These are phyloP conservation scores for Xylaria sp. DNA, from an alignment of 2,329 filamentous ascomycete species.

Conservation along the genomic window DNA sequence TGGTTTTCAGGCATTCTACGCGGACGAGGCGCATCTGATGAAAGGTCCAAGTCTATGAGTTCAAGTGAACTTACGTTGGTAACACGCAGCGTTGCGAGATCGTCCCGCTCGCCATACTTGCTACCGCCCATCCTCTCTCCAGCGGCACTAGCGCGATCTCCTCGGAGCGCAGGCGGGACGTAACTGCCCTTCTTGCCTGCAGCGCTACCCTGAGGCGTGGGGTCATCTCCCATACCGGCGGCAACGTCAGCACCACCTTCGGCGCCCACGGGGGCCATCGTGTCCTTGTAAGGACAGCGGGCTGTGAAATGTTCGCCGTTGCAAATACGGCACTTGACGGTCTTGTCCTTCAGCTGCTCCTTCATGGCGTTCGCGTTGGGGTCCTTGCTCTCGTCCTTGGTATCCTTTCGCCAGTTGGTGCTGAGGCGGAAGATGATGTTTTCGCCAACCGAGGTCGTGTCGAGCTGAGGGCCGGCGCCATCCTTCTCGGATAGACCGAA, in stretches of 20 bases:
- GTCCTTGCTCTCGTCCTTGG: conserved; percentile 79
- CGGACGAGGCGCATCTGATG: neutral
- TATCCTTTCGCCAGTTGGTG: conserved; percentile 91
- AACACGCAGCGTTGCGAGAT: conserved; percentile 93
- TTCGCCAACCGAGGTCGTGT: conserved; percentile 93
- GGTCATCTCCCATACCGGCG: conserved; percentile 60
- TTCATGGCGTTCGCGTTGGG: conserved; percentile 76
- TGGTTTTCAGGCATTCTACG: neutral
- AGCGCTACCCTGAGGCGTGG: conserved; percentile 49
- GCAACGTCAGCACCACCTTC: conserved; percentile 56
- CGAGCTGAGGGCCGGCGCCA: conserved; percentile 77
- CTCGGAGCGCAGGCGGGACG: conserved; percentile 90
- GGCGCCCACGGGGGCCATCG: conserved; percentile 87
- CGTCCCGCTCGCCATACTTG: conserved; percentile 93
- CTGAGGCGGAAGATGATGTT: conserved; percentile 97
- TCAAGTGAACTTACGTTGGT: conserved; percentile 79
- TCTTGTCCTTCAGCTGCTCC: conserved; percentile 94
- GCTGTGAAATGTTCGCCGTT: conserved; percentile 99
- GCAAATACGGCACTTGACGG: conserved; percentile 99
- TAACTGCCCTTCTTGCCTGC: conserved; percentile 80
- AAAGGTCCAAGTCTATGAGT: neutral
- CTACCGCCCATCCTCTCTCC: conserved; percentile 85
- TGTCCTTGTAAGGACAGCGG: conserved; percentile 99
- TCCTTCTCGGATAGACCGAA: conserved; percentile 92
- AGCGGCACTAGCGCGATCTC: conserved; percentile 62